Conservation (phyloP, 2,329 filamentous ascomycete genomes). For the Fusarium paranaense region DNA sequence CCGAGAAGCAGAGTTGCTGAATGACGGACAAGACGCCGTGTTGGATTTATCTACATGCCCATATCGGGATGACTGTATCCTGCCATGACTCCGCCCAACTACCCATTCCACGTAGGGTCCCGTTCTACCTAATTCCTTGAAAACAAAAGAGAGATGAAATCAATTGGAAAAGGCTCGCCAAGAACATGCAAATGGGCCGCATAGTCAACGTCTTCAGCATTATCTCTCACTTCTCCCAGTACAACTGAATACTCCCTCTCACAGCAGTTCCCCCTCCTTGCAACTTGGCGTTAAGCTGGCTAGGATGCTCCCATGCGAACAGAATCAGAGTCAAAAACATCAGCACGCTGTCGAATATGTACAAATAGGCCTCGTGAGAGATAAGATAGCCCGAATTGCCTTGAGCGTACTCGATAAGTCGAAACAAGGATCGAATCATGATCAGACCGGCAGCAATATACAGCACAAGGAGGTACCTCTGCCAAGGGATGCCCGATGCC, state of each 20-base stretch:
- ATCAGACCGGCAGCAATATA: neutral
- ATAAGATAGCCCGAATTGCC: neutral
- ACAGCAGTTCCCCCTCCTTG: neutral
- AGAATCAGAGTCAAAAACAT: neutral
- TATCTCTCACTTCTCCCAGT: neutral
- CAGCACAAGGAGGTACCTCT: neutral
- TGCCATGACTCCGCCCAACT: neutral
- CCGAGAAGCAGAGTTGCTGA: neutral
- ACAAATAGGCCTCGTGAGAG: neutral
- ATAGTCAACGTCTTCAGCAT: too few species aligned
- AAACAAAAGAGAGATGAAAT: too few species aligned
- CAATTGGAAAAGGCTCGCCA: too few species aligned
- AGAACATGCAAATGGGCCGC: too few species aligned
- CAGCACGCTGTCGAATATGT: neutral
- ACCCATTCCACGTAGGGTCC: too few species aligned
- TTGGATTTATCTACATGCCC: neutral
- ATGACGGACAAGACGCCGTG: neutral
- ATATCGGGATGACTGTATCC: neutral
- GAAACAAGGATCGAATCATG: neutral
- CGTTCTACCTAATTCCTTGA: too few species aligned
- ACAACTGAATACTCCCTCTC: neutral
- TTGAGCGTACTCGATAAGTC: neutral
- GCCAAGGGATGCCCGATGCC: neutral
- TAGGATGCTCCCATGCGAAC: neutral
- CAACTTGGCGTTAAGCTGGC: neutral